phyloP scores from a whole-genome alignment of 2,329 filamentous ascomycete species.

The Trichophaea hybrida region DNA sequence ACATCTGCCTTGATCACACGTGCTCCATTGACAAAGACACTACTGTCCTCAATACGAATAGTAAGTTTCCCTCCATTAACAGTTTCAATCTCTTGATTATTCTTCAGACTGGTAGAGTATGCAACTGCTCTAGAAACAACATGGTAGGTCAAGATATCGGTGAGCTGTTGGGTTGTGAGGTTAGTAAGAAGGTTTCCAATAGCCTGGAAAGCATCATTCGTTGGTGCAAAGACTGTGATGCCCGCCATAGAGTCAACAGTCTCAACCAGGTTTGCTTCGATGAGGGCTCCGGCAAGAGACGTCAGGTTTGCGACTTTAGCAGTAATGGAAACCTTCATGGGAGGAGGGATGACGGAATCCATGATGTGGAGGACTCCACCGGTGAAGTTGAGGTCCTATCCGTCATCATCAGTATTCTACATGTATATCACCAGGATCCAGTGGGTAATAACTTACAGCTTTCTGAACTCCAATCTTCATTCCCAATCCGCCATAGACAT shows the following conservation, averaged over 20 bases:
- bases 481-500: slow-evolving; percentile 41
- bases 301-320: slow-evolving; percentile 35
- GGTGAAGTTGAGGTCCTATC: slow-evolving; percentile 39
- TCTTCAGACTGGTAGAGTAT: slow-evolving; percentile 38
- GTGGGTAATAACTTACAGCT: slow-evolving; percentile 33
- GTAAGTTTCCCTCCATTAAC: slow-evolving; percentile 38
- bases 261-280: slow-evolving; percentile 33
- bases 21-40: slow-evolving; percentile 40
- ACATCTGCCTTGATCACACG: slow-evolving; percentile 38
- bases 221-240: slow-evolving; percentile 51
- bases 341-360: slow-evolving; percentile 37
- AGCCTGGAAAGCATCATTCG: slow-evolving; percentile 44
- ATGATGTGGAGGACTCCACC: slow-evolving; percentile 43
- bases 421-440: not conserved
- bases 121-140: slow-evolving; percentile 42
- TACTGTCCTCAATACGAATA: slow-evolving; percentile 34
- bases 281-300: slow-evolving; percentile 37
- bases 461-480: slow-evolving; percentile 37
- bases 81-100: slow-evolving; percentile 32
- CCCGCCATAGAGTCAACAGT: slow-evolving; percentile 34
- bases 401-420: not conserved
- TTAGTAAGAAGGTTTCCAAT: slow-evolving; percentile 41
- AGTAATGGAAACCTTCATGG: slow-evolving; percentile 34
- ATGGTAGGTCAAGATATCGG: slow-evolving; percentile 48
- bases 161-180: slow-evolving; percentile 37